Evolutionary conservation across 1,284 basidiomycete species (phyloP).

Genomic region (Schizophyllum amplum): DNA sequence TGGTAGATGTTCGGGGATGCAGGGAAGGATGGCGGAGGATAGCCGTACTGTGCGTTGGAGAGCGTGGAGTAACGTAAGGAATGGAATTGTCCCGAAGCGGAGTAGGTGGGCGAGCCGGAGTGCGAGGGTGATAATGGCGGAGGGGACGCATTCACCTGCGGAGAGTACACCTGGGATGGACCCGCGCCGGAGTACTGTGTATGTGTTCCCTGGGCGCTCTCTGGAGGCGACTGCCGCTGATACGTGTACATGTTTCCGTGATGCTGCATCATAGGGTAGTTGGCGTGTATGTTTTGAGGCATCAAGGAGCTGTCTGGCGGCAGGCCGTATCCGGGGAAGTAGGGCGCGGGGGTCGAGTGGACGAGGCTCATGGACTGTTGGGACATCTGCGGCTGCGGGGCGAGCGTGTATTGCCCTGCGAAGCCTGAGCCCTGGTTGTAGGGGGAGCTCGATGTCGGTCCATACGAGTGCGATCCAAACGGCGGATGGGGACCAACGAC

Average conservation of each 20-base stretch:
- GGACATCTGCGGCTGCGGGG: too few species aligned
- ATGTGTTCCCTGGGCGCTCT: constrained; percentile 21
- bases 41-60: constrained; percentile 19
- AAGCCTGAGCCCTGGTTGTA: constrained; percentile 19
- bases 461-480: not conserved
- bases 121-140: constrained; percentile 22
- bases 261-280: constrained; percentile 22
- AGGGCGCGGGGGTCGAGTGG: constrained; percentile 31
- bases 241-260: constrained; percentile 24
- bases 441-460: not conserved
- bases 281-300: constrained; percentile 25
- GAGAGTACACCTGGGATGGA: constrained; percentile 17
- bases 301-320: constrained; percentile 23
- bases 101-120: constrained; percentile 23
- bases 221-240: constrained; percentile 24
- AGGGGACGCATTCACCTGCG: constrained; percentile 23
- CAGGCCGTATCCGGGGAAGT: constrained; percentile 25
- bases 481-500: not conserved
- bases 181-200: constrained; percentile 15
- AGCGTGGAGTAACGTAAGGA: constrained; percentile 29
- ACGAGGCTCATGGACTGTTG: constrained; percentile 28
- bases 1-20: constrained; percentile 29
- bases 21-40: constrained; percentile 22
- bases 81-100: constrained; percentile 27
- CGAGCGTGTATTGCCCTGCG: constrained; percentile 38